Conservation (phyloP, 2,329 filamentous ascomycete species). For the Pezicula carpinea region DNA sequence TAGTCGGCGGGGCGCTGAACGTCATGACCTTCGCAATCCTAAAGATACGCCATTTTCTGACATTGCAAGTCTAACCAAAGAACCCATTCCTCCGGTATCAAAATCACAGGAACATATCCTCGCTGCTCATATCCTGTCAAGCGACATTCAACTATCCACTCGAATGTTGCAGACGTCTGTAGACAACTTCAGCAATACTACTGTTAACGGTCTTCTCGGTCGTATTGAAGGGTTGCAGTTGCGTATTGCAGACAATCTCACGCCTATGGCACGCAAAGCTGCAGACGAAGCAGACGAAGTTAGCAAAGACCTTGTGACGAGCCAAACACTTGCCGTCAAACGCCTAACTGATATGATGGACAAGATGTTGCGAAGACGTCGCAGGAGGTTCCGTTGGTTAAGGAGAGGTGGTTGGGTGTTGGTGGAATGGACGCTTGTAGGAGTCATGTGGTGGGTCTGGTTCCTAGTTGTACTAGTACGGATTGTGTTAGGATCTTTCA, state of each 20-base stretch:
- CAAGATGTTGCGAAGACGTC: constrained; percentile 66
- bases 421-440: constrained; percentile 83
- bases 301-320: constrained; percentile 68
- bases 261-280: constrained; percentile 57
- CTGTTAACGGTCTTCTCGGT: constrained; percentile 45
- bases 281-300: constrained; percentile 79
- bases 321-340: constrained; percentile 76
- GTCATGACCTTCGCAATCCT: constrained; percentile 17
- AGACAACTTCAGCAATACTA: constrained; percentile 51
- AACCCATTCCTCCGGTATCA: constrained; percentile 13
- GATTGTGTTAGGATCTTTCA: constrained; percentile 57
- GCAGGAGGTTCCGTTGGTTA: constrained; percentile 66
- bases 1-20: constrained; percentile 49
- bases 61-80: constrained; percentile 18
- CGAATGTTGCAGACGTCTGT: constrained; percentile 51
- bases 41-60: constrained; percentile 15
- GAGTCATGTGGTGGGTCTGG: constrained; percentile 94
- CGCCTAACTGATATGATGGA: constrained; percentile 74
- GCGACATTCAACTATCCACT: constrained; percentile 41
- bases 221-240: constrained; percentile 39
- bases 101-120: constrained; percentile 35
- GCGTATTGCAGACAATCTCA: constrained; percentile 38
- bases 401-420: constrained; percentile 72
- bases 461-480: constrained; percentile 76
- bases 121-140: constrained; percentile 46